phyloP scores from a whole-genome alignment of 176 grass and related monocot species.

The Hordeum vulgare region MorexV3_pseudomolecules_assembly NC_058524.1:2540040-2540539 shows the following conservation, averaged over 20 bases:
- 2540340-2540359: not conserved
- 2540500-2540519: not conserved
- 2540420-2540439: not conserved
- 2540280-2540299: not conserved
- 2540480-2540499: not conserved
- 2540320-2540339: too few relatives aligned
- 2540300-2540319: not conserved
- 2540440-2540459: not conserved
- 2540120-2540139: constrained; percentile 75
- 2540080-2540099: constrained; percentile 67
- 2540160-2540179: constrained; percentile 92
- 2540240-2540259: not conserved
- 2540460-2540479: not conserved
- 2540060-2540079: constrained; percentile 67
- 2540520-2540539: not conserved
- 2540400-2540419: not conserved
- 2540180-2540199: constrained; percentile 91
- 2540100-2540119: constrained; percentile 65
- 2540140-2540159: constrained; percentile 75
- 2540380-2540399: not conserved
- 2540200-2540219: constrained; percentile 20
- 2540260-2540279: not conserved
- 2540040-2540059: not conserved
- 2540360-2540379: not conserved
- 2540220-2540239: not conserved